These are phyloP conservation scores for Cymbopogon flexuosus DNA, from an alignment of 202 grass and related monocot genomes.

Conservation along the genomic window DNA sequence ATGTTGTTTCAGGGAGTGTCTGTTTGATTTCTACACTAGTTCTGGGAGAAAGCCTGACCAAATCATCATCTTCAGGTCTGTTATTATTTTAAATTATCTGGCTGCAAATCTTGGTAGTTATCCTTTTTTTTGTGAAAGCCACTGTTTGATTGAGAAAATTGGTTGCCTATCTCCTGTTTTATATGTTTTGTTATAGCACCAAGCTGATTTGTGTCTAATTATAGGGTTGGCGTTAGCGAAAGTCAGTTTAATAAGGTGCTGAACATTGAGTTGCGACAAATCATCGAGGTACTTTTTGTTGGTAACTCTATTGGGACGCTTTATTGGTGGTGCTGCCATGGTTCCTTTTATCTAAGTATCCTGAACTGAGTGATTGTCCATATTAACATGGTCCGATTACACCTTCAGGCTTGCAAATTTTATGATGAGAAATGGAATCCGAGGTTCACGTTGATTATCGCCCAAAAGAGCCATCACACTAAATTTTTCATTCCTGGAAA, in stretches of 20 bases:
- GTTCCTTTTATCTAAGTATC: neutral
- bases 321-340: too few relatives aligned
- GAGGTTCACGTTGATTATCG: neutral
- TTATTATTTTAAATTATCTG: too few relatives aligned
- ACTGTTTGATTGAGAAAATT: neutral
- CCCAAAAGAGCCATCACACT: neutral
- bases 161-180: neutral
- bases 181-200: neutral
- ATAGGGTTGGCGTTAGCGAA: constrained; percentile 61
- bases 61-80: too few relatives aligned
- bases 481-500: constrained; percentile 18
- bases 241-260: constrained; percentile 70
- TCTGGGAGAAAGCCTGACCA: too few relatives aligned
- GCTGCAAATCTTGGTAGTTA: too few relatives aligned
- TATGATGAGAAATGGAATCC: neutral
- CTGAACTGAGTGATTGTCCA: neutral
- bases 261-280: too few relatives aligned
- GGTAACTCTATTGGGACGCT: too few relatives aligned
- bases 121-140: too few relatives aligned
- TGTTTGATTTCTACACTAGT: too few relatives aligned
- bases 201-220: neutral
- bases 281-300: too few relatives aligned
- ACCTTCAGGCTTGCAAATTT: constrained; percentile 11
- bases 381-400: neutral
- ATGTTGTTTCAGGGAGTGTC: too few relatives aligned